Base-by-base conservation (phyloP, 2,329 filamentous ascomycete genomes). In the Alternaria atra region DNA sequence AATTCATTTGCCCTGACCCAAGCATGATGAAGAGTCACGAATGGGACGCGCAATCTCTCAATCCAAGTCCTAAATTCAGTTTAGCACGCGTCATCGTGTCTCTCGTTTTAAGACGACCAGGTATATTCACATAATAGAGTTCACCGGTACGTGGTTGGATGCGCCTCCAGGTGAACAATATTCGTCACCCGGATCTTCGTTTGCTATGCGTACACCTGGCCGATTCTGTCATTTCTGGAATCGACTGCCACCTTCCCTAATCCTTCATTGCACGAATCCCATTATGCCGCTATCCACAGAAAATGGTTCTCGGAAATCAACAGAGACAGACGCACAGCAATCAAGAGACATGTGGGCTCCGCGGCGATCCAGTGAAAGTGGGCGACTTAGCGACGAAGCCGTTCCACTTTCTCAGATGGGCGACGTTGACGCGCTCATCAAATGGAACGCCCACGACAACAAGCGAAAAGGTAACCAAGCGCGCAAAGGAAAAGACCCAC, bases 191-290 rank as follows among this genome's bases (percentile, higher is more conserved):
- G 9, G 30, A 30, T 0, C 5, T 6, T 6, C 13, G 20, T 50
- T 37, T 6, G 32, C 13, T 27, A 20, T 20, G 2, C 20, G 30
- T 2, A n/a, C 29, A 37, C 30, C 8, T 37, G 2, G 13, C 20
- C 0, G 0, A 0, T 1, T 17, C 17, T 27, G 2, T 50, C 6
- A 27, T 20, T 25, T 6, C 20, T 5, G 2, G 0, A 5, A 48
- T 1, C 2, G 8, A n/a, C 13, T 20, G 5, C 8, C 30, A 35
- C 13, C 13, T 25, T 3, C 5, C 5, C 25, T 4, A 0, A 1
- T n/a, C 3, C 5, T 23, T 0, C 5, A 50, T 35, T 8, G 32
- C 4, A 35, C 27, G 2, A 35, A 1, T 3, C 2, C 8, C 6
- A 13, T 17, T 9, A 50, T 50, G 46, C 13, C 46, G 32, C 5